Evolutionary conservation across 1,284 basidiomycete species (phyloP), one percentile per base, ranked within the genome.

Genomic region (Papiliotrema nemorosa): DNA sequence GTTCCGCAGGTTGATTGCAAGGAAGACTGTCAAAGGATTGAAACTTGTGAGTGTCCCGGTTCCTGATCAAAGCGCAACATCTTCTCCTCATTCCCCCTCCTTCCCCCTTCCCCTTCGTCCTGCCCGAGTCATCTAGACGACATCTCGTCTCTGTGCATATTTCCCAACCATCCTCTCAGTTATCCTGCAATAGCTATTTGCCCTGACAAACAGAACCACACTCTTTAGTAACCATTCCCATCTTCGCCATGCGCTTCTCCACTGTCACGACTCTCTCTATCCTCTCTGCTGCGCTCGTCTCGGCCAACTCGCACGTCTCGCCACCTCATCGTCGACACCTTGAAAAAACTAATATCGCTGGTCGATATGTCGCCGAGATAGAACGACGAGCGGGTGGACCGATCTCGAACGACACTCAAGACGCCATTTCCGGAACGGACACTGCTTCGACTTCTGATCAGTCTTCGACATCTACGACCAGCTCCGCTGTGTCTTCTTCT

Each of bases 321-420:
- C 46, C 46, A 16, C 46, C 46, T 38, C 38, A 47, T 37, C 46
- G 37, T 31, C 46, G 46, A 29, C 46, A 47, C 26, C 46, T 39
- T 12, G 36, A 16, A 26, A n/a, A 29, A 20, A 5, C 9, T 6
- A 24, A 36, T 18, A 22, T 37, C 10, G 38, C 26, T 13, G 18
- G 20, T 18, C 36, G 46, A 13, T 10, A 36, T 14, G 37, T 14
- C 16, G 24, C 25, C 5, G 18, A 27, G 14, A 14, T 39, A 6
- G 33, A 25, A 25, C 22, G n/a, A n/a, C n/a, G 46, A 33, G 46
- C 46, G 9, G 46, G 37, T 22, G 46, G 34, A 10, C 31, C 37
- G 9, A 31, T 31, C 36, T 47, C 46, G 5, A 47, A 47, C 24
- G 46, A 47, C n/a, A 47, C 46, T 7, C 14, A 24, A 16, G 34